Evolutionary conservation across 2,329 filamentous ascomycete species (phyloP).

Genomic region (Hymenoscyphus infarciens): DNA sequence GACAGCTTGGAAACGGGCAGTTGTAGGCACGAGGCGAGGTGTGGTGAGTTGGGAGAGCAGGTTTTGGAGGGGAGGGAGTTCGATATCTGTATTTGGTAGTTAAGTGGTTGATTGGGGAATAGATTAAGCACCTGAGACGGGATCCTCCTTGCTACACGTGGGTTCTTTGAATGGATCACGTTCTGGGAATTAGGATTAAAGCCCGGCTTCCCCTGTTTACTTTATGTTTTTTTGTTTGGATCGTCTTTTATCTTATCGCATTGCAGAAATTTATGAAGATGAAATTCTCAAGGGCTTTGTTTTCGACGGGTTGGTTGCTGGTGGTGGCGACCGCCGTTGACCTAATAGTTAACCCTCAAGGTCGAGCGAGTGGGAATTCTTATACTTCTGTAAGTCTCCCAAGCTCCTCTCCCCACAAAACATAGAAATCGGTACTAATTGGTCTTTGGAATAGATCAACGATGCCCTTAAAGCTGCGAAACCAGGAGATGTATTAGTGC

Average conservation of each 20-base stretch:
- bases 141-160: neutral
- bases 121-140: neutral
- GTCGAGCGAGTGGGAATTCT: neutral
- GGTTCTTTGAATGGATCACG: neutral
- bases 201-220: neutral
- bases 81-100: neutral
- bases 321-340: neutral
- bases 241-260: neutral
- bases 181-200: neutral
- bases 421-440: too few relatives aligned
- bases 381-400: neutral
- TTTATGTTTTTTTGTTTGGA: neutral
- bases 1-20: neutral
- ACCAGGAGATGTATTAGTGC: slow-evolving; percentile 48
- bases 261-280: neutral
- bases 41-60: neutral
- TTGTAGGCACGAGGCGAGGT: neutral
- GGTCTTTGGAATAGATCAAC: slow-evolving; percentile 15
- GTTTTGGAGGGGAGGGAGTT: neutral
- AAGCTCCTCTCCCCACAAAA: too few relatives aligned
- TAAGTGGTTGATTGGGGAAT: neutral
- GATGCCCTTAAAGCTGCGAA: slow-evolving; percentile 32
- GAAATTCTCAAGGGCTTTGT: neutral
- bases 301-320: neutral
- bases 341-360: neutral